phyloP scores from a whole-genome alignment of 345 rosid species.

The Eucalyptus polybractea region DNA sequence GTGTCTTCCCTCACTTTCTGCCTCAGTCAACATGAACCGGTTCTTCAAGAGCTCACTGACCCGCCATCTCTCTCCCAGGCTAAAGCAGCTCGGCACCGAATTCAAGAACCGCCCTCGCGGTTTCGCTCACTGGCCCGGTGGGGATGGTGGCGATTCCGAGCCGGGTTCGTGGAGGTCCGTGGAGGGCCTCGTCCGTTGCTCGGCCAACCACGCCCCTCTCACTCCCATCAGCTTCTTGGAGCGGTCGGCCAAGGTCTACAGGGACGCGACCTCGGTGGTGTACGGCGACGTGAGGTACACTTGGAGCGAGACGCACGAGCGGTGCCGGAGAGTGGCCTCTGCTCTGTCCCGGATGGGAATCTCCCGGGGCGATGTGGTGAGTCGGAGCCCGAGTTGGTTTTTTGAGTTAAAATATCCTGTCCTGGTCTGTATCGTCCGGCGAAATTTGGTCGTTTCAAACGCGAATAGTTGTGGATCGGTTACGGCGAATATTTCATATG shows the following conservation, averaged over 20 bases:
- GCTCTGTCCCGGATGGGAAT: constrained; percentile 46
- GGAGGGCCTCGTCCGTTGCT: constrained; percentile 48
- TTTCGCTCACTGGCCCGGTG: background rate
- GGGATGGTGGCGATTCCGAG: background rate
- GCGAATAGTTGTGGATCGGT: background rate
- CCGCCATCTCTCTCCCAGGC: background rate
- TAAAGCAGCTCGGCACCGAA: background rate
- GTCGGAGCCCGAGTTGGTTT: background rate
- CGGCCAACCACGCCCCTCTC: constrained; percentile 47
- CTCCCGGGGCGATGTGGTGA: constrained; percentile 59
- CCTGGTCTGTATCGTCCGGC: background rate
- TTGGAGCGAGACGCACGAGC: constrained; percentile 54
- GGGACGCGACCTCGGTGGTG: constrained; percentile 40
- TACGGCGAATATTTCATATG: background rate
- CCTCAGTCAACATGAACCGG: background rate
- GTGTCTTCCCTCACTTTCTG: background rate
- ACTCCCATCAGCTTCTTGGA: constrained; percentile 74
- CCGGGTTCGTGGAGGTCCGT: constrained; percentile 22
- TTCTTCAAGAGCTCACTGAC: background rate
- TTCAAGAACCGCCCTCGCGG: background rate
- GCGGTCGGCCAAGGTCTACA: constrained; percentile 55
- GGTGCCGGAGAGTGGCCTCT: constrained; percentile 67
- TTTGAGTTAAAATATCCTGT: background rate
- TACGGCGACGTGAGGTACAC: constrained; percentile 34
- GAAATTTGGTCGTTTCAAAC: background rate